Percentiles rank a stretch among this genome's conserved stretches.
Conservation (phyloP, 2,329 filamentous ascomycete genomes). For the Aspergillus tubingensis region DNA sequence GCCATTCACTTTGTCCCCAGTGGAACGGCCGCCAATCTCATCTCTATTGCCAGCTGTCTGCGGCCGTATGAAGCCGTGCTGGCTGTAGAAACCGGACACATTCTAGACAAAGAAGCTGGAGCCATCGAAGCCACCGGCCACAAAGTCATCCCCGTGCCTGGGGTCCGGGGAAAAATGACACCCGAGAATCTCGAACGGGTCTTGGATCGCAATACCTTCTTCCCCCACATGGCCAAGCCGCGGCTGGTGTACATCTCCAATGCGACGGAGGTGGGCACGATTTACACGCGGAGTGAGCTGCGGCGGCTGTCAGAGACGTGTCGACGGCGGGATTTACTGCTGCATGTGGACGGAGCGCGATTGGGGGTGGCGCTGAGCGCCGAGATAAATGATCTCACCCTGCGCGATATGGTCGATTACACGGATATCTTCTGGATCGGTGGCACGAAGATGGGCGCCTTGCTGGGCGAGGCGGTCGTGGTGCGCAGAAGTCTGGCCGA, state of each 20-base stretch:
- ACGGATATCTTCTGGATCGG: constrained; percentile 59
- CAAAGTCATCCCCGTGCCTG: constrained; percentile 54
- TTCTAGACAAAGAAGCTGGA: constrained; percentile 53
- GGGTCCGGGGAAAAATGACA: constrained; percentile 52
- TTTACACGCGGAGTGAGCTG: constrained; percentile 50
- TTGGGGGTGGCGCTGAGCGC: constrained; percentile 49
- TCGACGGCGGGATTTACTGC: constrained; percentile 43
- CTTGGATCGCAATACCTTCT: constrained; percentile 53
- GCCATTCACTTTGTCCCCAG: constrained; percentile 56
- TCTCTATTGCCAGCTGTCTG: constrained; percentile 55
- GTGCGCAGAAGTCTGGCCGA: constrained; percentile 49
- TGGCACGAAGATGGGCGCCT: constrained; percentile 55
- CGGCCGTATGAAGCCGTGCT: constrained; percentile 55
- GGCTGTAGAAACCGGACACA: constrained; percentile 53
- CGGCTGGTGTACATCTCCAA: constrained; percentile 56
- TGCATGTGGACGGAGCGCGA: constrained; percentile 54
- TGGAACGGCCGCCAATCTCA: constrained; percentile 55
- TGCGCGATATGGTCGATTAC: constrained; percentile 49
- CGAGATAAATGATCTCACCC: constrained; percentile 46
- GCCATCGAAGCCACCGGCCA: constrained; percentile 56
- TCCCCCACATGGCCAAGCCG: constrained; percentile 55
- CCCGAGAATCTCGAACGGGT: constrained; percentile 46
- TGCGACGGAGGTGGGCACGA: constrained; percentile 54
- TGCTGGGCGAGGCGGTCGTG: constrained; percentile 55
- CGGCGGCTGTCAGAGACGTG: constrained; percentile 47